Conservation (phyloP, 352 stramenopile species). For the Blastocystis sp. region DNA sequence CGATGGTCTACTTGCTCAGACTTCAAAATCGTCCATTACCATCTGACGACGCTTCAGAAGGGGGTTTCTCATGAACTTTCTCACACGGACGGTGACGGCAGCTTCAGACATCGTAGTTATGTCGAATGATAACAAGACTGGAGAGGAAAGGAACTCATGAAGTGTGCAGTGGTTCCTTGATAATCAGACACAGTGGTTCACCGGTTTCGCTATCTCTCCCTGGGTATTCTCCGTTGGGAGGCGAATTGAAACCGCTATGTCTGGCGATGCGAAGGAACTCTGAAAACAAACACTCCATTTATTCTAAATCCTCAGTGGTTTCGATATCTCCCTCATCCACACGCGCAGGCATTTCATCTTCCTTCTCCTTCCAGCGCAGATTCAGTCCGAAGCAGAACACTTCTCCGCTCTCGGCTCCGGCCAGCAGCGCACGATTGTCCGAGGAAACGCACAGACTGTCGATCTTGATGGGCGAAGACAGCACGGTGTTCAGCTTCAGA, state of each 20-base stretch:
- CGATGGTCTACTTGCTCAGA: conserved; percentile 43
- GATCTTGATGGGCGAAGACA: conserved; percentile 35
- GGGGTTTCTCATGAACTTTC: conserved; percentile 70
- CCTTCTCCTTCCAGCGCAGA: conserved; percentile 50
- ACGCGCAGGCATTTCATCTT: conserved; percentile 50
- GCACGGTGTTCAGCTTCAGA: conserved; percentile 66
- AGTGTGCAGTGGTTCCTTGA: conserved; percentile 14
- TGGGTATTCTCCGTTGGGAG: neutral
- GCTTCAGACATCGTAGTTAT: conserved; percentile 69
- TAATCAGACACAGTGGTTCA: neutral
- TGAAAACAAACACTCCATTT: conserved; percentile 25
- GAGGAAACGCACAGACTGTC: conserved; percentile 62
- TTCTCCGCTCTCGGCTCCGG: conserved; percentile 27
- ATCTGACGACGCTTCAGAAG: conserved; percentile 68
- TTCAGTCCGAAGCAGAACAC: conserved; percentile 68
- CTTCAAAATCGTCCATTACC: conserved; percentile 4
- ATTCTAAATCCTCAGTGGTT: conserved; percentile 54
- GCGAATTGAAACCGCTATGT: neutral
- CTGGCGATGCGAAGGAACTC: neutral
- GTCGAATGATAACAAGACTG: conserved; percentile 59
- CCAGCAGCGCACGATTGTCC: conserved; percentile 50
- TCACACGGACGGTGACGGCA: conserved; percentile 68
- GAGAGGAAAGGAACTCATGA: conserved; percentile 3
- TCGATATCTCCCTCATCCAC: conserved; percentile 31
- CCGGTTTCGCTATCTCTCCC: neutral